Evolutionary conservation across 1,284 basidiomycete species (phyloP).

Genomic region (Ceratobasidium sp.): DNA sequence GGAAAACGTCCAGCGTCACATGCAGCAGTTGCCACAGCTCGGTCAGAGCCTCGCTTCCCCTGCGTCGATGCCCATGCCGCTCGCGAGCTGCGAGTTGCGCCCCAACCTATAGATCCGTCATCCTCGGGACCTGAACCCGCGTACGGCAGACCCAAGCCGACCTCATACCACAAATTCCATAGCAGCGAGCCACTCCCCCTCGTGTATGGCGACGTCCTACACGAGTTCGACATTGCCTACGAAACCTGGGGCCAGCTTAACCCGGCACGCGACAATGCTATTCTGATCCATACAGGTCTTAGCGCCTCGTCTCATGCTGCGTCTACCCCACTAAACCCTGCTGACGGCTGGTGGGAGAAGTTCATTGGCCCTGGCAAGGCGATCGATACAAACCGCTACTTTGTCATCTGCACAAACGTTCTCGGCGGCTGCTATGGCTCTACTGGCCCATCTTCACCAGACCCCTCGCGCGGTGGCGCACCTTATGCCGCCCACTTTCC

Average conservation of each 20-base stretch:
- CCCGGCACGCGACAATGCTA: constrained; percentile 84
- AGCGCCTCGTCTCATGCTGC: constrained; percentile 97
- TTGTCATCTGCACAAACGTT: constrained; percentile 93
- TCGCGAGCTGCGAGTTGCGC: constrained; percentile 66
- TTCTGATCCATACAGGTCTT: constrained; percentile 97
- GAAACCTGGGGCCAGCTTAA: constrained; percentile 97
- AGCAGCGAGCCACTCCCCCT: constrained; percentile 76
- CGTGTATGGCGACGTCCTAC: constrained; percentile 79
- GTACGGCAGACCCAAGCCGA: constrained; percentile 80
- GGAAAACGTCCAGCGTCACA: constrained; percentile 35
- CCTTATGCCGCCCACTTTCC: constrained; percentile 95
- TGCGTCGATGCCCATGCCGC: constrained; percentile 82
- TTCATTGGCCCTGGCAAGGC: constrained; percentile 97
- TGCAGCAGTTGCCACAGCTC: constrained; percentile 12
- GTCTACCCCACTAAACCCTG: constrained; percentile 80
- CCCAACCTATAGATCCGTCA: constrained; percentile 49
- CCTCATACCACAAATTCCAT: constrained; percentile 76
- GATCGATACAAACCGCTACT: constrained; percentile 94
- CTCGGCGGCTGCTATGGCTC: constrained; percentile 98
- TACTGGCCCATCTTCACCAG: constrained; percentile 89
- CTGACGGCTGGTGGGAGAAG: constrained; percentile 98
- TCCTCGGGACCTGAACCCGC: constrained; percentile 77
- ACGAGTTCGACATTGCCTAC: constrained; percentile 91
- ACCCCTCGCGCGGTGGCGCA: constrained; percentile 66
- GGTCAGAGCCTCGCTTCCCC: constrained; percentile 67